Conservation (phyloP, 1,139 yeast genomes). For the Suhomyces yuchorum region DNA sequence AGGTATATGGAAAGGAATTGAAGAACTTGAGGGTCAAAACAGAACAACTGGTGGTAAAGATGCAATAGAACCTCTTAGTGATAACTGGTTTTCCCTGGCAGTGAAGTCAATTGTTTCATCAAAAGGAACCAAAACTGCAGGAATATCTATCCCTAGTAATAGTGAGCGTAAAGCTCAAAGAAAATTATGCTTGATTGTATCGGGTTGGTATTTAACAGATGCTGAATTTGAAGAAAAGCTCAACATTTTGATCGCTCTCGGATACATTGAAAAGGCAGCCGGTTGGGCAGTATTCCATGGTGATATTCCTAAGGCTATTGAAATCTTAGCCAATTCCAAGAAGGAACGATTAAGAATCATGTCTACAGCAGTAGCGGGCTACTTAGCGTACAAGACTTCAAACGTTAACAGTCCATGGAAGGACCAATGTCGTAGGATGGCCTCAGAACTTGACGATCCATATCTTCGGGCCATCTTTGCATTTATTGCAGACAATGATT, state of each 20-base stretch:
- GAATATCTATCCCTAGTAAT: constrained; percentile 47
- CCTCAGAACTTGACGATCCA: constrained; percentile 86
- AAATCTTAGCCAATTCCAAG: constrained; percentile 60
- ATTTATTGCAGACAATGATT: constrained; percentile 88
- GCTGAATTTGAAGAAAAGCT: constrained; percentile 75
- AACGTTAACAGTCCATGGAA: constrained; percentile 83
- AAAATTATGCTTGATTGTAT: constrained; percentile 75
- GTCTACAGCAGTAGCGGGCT: constrained; percentile 95
- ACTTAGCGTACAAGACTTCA: constrained; percentile 69
- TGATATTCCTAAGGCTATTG: constrained; percentile 77
- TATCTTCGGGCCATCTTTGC: constrained; percentile 92
- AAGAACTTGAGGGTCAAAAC: constrained; percentile 59
- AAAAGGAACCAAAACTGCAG: constrained; percentile 48
- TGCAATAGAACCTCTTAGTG: constrained; percentile 34
- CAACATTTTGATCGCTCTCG: constrained; percentile 54
- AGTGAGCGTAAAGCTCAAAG: constrained; percentile 65
- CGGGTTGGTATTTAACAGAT: constrained; percentile 89
- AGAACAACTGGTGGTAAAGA: constrained; percentile 31
- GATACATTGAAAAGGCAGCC: constrained; percentile 85
- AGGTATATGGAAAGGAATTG: constrained; percentile 86
- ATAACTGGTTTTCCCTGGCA: constrained; percentile 49
- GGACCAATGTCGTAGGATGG: constrained; percentile 86
- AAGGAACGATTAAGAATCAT: constrained; percentile 70
- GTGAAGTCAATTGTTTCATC: constrained; percentile 44
- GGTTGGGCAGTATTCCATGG: constrained; percentile 98